Conservation (phyloP, 1,139 yeast genomes). For the Debaryomycetaceae sp. region DNA sequence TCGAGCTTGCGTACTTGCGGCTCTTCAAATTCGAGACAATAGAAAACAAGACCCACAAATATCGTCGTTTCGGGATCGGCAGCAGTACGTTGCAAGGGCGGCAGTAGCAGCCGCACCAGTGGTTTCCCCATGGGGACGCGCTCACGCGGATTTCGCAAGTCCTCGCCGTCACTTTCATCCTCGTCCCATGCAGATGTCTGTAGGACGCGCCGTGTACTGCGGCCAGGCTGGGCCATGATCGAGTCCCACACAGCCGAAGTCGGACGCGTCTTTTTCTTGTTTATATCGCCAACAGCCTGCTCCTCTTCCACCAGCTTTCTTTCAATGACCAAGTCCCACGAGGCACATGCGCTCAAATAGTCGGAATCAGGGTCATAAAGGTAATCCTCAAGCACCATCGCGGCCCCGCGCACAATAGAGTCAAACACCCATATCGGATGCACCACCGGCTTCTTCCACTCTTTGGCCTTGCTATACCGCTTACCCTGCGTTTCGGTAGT, state of each 20-base stretch:
- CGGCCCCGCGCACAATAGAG: conserved; percentile 49
- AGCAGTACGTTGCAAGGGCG: no score
- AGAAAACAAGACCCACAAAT: conserved; percentile 26
- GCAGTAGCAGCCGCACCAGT: no score
- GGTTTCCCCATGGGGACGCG: no score
- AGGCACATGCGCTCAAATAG: conserved; percentile 35
- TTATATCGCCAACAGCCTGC: conserved; percentile 7
- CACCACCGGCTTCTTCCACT: conserved; percentile 60
- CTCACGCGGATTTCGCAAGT: no score
- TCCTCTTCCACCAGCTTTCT: conserved; percentile 5
- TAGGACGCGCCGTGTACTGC: conserved; percentile 7
- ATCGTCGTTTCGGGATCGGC: conserved; percentile 9
- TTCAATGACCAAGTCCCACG: conserved; percentile 30
- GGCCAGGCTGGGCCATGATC: conserved; percentile 29
- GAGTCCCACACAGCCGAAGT: conserved; percentile 36
- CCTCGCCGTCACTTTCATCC: conserved; percentile 5
- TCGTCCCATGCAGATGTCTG: conserved; percentile 24
- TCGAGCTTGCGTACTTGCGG: conserved; percentile 20
- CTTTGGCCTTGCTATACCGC: conserved; percentile 50
- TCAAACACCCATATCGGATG: conserved; percentile 72
- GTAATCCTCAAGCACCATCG: conserved; percentile 39
- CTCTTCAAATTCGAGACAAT: conserved; percentile 26
- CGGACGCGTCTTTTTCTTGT: conserved; percentile 14
- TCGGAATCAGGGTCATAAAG: conserved; percentile 11
- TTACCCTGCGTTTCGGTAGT: conserved; percentile 47